Evolutionary conservation across 192 early-diverging fungal genomes (phyloP).

Genomic region (Fimicolochytrium jonesii): DNA sequence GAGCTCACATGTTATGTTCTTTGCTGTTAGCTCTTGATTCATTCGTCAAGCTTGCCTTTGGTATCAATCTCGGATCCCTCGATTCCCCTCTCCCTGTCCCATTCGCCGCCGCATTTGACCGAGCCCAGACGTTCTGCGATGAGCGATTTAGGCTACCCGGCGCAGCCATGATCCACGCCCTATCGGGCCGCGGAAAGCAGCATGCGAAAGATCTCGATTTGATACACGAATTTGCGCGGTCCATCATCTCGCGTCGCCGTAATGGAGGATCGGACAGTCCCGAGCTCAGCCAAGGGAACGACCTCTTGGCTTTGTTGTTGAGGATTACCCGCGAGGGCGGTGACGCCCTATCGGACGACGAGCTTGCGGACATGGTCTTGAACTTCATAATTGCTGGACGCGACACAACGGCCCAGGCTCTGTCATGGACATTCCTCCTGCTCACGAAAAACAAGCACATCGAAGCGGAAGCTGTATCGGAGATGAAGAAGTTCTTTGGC

Average conservation of each 20-base stretch:
- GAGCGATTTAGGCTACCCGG: too few species aligned
- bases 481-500: too few species aligned
- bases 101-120: slow-evolving; percentile 35
- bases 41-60: slow-evolving; percentile 35
- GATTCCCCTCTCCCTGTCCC: too few species aligned
- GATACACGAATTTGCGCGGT: too few species aligned
- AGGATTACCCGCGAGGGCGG: too few species aligned
- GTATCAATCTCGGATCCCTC: too few species aligned
- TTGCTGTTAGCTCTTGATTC: slow-evolving; percentile 35
- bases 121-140: slow-evolving; percentile 12
- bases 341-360: slow-evolving; percentile 16
- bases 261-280: too few species aligned
- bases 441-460: slow-evolving; percentile 37
- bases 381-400: slow-evolving; percentile 47
- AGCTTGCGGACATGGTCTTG: slow-evolving; percentile 33
- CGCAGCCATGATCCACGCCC: too few species aligned
- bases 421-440: slow-evolving; percentile 50
- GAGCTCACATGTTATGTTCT: too few species aligned
- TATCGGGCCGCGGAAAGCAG: too few species aligned
- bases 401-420: slow-evolving; percentile 55
- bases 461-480: slow-evolving; percentile 2
- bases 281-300: slow-evolving; percentile 6
- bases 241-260: too few species aligned
- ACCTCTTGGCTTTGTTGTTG: slow-evolving; percentile 37
- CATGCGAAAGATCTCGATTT: too few species aligned